These are phyloP conservation scores for Candida palmyrensis DNA, from an alignment of 805 yeast species.

Conservation along the genomic window DNA sequence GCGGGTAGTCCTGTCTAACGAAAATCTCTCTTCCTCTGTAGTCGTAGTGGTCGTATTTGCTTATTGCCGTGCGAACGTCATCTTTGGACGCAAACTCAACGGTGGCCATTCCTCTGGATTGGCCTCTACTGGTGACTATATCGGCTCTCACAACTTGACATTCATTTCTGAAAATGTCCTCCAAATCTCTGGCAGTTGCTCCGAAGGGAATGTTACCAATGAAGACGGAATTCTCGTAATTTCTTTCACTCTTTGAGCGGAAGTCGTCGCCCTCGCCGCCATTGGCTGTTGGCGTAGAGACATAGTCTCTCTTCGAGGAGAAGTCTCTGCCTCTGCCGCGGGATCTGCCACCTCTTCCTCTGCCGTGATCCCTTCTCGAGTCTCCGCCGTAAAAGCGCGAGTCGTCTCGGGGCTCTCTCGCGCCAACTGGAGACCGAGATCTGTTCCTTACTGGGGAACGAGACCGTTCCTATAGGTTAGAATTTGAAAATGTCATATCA, in stretches of 20 bases:
- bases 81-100: slow-evolving; percentile 70
- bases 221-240: slow-evolving; percentile 64
- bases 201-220: slow-evolving; percentile 71
- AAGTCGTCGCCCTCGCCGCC: too few relatives aligned
- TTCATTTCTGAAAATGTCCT: slow-evolving; percentile 48
- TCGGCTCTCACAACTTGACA: slow-evolving; percentile 71
- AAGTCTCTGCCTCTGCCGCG: slow-evolving; percentile 12
- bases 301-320: slow-evolving; percentile 17
- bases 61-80: slow-evolving; percentile 69
- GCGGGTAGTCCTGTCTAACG: slow-evolving; percentile 89
- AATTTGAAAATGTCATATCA: too few relatives aligned
- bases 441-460: slow-evolving; percentile 30
- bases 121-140: slow-evolving; percentile 71
- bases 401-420: slow-evolving; percentile 9
- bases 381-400: too few relatives aligned
- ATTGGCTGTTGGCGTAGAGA: too few relatives aligned
- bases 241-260: slow-evolving; percentile 40
- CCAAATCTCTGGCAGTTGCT: slow-evolving; percentile 54
- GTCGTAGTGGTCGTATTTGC: slow-evolving; percentile 57
- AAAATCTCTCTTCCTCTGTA: slow-evolving; percentile 74
- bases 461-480: slow-evolving; percentile 30
- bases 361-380: slow-evolving; percentile 17
- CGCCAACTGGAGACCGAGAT: slow-evolving; percentile 35
- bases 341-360: slow-evolving; percentile 10
- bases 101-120: slow-evolving; percentile 86